phyloP scores from a whole-genome alignment of 768 basidiomycete species.

The Gautieria morchelliformis region DNA sequence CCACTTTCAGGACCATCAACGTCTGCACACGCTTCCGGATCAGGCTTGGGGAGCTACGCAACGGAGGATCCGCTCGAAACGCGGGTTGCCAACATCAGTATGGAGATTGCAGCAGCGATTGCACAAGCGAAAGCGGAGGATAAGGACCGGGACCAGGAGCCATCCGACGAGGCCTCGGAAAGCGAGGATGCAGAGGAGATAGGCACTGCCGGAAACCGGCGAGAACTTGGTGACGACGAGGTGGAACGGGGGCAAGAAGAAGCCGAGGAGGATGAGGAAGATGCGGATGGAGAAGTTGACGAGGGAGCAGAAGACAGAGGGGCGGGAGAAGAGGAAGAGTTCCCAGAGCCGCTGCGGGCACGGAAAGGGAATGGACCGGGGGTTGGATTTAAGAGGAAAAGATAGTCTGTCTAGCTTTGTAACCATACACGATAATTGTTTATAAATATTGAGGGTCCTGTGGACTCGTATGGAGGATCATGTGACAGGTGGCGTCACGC shows the following conservation, averaged over 20 bases:
- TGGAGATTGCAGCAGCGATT: slow-evolving; percentile 72
- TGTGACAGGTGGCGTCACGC: no score
- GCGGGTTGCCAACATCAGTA: slow-evolving; percentile 68
- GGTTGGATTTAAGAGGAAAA: slow-evolving; percentile 54
- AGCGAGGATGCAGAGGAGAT: slow-evolving; percentile 23
- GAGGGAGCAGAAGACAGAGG: slow-evolving; percentile 6
- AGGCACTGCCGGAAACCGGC: background rate
- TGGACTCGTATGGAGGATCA: no score
- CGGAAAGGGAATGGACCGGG: slow-evolving; percentile 51
- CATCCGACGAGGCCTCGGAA: slow-evolving; percentile 48
- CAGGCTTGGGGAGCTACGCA: slow-evolving; percentile 4
- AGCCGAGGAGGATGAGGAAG: slow-evolving; percentile 27
- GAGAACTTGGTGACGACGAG: slow-evolving; percentile 7
- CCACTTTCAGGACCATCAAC: slow-evolving; percentile 6
- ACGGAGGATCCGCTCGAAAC: slow-evolving; percentile 33
- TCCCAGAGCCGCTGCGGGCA: slow-evolving; percentile 61
- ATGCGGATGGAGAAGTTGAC: slow-evolving; percentile 12
- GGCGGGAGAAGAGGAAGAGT: slow-evolving; percentile 46
- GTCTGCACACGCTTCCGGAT: slow-evolving; percentile 3
- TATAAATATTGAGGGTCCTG: no score
- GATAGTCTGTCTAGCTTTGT: slow-evolving; percentile 28
- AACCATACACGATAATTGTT: background rate
- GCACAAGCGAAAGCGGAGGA: slow-evolving; percentile 52
- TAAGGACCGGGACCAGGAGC: slow-evolving; percentile 11
- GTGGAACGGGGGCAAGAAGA: slow-evolving; percentile 21